Percentiles rank a stretch among this genome's conserved stretches.
phyloP scores from a whole-genome alignment of 768 basidiomycete genomes.

The Sistotremastrum niveocremeum region DNA sequence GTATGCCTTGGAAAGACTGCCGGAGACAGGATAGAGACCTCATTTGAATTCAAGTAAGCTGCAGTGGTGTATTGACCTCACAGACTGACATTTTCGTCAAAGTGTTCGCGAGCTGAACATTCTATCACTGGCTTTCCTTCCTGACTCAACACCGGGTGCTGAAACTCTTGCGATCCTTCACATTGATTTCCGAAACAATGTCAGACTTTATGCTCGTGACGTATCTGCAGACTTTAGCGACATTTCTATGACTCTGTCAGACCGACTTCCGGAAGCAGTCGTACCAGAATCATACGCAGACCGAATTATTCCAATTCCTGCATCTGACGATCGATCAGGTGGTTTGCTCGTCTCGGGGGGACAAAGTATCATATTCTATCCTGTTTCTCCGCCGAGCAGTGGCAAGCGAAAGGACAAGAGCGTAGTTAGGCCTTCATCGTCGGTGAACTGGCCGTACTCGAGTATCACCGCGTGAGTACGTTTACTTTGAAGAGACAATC shows the following conservation, averaged over 20 bases:
- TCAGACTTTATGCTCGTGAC: constrained; percentile 53
- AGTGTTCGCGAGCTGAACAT: constrained; percentile 60
- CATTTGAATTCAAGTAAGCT: constrained; percentile 12
- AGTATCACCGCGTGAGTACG: constrained; percentile 51
- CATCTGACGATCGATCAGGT: constrained; percentile 24
- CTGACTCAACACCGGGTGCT: constrained; percentile 24
- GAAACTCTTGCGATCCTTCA: constrained; percentile 50
- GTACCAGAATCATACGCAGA: constrained; percentile 1
- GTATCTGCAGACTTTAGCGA: constrained; percentile 15
- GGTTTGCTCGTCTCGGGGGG: constrained; percentile 64
- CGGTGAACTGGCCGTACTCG: constrained; percentile 65
- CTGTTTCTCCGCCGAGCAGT: constrained; percentile 31
- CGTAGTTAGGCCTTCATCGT: constrained; percentile 26
- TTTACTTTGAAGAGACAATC: not conserved
- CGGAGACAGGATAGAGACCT: constrained; percentile 1
- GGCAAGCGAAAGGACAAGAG: constrained; percentile 46
- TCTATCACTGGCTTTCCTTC: constrained; percentile 52
- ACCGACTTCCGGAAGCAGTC: no score
- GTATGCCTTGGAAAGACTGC: constrained; percentile 32
- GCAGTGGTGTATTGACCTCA: not conserved
- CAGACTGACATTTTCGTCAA: not conserved
- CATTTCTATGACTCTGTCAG: not conserved
- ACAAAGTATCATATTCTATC: constrained; percentile 47
- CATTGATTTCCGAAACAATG: constrained; percentile 42
- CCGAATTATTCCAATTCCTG: constrained; percentile 3